Base-by-base conservation (phyloP, 2,329 filamentous ascomycete genomes). In the Hymenoscyphus repandus region DNA sequence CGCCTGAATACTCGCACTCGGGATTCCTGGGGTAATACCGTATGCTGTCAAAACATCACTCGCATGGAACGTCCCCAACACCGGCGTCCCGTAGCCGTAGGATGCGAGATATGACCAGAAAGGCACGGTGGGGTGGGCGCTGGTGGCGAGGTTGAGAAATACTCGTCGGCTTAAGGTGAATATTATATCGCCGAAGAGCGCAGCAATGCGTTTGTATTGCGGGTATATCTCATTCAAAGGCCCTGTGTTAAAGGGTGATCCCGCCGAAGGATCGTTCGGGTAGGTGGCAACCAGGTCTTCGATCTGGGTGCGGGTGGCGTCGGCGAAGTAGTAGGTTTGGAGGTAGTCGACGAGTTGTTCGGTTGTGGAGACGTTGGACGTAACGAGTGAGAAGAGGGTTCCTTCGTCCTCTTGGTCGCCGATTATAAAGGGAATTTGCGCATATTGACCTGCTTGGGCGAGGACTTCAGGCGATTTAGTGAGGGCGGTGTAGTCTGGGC, bases 321-420 rank as follows among this genome's bases (percentile, higher is more conserved):
- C 64, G 32, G 73, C 67, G 72, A 88, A 90, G 71, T 80, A 84
- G 47, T 79, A 58, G 0, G 68, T 64, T 2, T 69, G 60, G 15
- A 93, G 68, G 62, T 91, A 92, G 30, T 75, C 69, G 32, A 80
- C 74, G 0, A 91, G 58, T 3, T 80, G 68, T 1, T 69, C 68
- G 0, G 74, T 79, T 1, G 74, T 84, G 9, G 80, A 85, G 43
- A 90, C 69, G 63, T 90, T 88, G 37, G 67, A 62, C 56, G 86
- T 83, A 66, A 84, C 83, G 33, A 90, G 71, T 6, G 82, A 73
- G 63, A 91, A 89, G 2, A 90, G 67, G 0, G 86, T 89, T 15
- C 87, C 86, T 67, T 92, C 87, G 62, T 92, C n/a, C n/a, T n/a
- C 88, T 66, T 90, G 85, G 62, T 89, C 78, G 38, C 88, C 86